Conservation (phyloP, 2,329 filamentous ascomycete genomes). For the Periconia sp. region DNA sequence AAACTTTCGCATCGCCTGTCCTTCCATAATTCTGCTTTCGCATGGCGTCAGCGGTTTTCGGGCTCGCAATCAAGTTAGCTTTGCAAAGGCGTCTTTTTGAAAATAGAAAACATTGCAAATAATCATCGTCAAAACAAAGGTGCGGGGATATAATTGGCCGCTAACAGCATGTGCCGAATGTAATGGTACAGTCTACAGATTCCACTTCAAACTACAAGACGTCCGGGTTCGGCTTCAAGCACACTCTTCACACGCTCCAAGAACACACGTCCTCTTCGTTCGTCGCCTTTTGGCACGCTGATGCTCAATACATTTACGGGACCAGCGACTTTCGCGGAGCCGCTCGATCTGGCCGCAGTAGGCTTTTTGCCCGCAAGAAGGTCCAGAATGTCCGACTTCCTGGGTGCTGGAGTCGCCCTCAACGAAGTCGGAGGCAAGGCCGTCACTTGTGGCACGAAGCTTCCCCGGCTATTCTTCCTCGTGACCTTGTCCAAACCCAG, state of each 20-base stretch:
- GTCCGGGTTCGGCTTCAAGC: constrained; percentile 52
- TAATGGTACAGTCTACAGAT: constrained; percentile 9
- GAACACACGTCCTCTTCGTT: constrained; percentile 79
- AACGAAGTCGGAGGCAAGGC: constrained; percentile 37
- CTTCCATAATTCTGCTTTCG: no score
- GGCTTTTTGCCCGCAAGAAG: constrained; percentile 57
- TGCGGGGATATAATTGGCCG: background rate
- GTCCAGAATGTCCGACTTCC: constrained; percentile 78
- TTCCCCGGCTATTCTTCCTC: constrained; percentile 55
- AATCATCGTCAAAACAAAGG: no score
- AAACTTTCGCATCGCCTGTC: no score
- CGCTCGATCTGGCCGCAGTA: constrained; percentile 30
- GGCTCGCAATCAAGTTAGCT: no score
- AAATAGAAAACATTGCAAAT: no score
- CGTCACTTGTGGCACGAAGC: constrained; percentile 73
- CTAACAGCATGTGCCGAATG: background rate
- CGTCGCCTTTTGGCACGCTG: constrained; percentile 75
- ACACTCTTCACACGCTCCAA: constrained; percentile 83
- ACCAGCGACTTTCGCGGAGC: constrained; percentile 39
- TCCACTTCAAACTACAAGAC: constrained; percentile 35
- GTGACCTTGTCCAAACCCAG: constrained; percentile 66
- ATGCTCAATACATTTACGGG: constrained; percentile 80
- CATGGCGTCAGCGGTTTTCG: no score
- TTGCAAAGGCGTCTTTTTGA: no score
- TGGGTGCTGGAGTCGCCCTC: constrained; percentile 41